Base-by-base conservation (phyloP, 1,139 yeast genomes). In the Kurtzmaniella natalensis region DNA sequence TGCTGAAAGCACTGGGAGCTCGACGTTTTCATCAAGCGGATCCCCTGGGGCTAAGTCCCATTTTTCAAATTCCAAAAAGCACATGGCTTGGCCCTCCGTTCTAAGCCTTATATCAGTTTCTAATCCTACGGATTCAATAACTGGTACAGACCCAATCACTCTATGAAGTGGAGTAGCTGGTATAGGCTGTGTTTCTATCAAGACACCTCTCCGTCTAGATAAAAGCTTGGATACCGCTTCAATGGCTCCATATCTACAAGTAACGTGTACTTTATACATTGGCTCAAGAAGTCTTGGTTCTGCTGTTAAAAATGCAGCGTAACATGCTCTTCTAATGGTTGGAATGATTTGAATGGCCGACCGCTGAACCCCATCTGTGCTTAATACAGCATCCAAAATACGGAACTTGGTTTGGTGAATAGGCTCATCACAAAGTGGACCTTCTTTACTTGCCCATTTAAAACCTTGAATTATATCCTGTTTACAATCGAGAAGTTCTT, bases 21-120 rank as follows among this genome's bases (percentile, higher is more conserved):
- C 64, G 11, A 76, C 76, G 18, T 73, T 71, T 18, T 61, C 59
- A 53, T 89, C 95, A 45, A 89, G 55, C 4, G 97, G 97, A 59
- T 89, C 88, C 0, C 98, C 98, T 1, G 96, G 95, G 0, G 86
- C 95, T 7, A 67, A 55, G 14, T 75, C 73, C 95, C 96, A 94
- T 39, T 67, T 71, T 38, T 71, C 70, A 54, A 85, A 87, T 30
- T 72, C 71, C 41, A 82, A 55, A 28, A 76, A 77, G 31, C 88
- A 76, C 63, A 77, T 70, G 0, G 94, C 94, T 45, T 76, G 81
- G 4, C 96, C 96, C 41, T 77, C 79, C 0, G 95, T 77, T 16
- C 81, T 76, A 15, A 87, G 59, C 41, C 95, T 61, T 23, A 92
- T 60, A 50, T 92, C 98, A 0, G 95, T 78, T 51, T 86, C 96